phyloP scores from a whole-genome alignment of 2,329 filamentous ascomycete species.

The Metarhizium brunneum region DNA sequence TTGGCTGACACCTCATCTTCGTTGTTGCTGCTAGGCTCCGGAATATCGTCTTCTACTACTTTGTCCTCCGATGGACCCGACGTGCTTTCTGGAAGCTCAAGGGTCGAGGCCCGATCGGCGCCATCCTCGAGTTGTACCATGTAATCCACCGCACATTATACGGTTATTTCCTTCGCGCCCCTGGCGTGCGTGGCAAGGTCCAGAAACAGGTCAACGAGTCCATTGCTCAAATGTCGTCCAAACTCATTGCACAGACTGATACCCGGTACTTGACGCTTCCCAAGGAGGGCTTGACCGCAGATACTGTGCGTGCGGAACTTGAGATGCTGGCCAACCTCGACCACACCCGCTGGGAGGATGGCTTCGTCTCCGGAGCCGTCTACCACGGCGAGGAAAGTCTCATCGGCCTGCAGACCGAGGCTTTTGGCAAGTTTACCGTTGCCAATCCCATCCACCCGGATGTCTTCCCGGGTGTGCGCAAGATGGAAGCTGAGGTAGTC shows the following conservation, averaged over 20 bases:
- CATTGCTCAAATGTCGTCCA: slow-evolving; percentile 70
- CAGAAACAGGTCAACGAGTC: slow-evolving; percentile 75
- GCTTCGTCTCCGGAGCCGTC: slow-evolving; percentile 85
- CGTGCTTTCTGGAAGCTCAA: slow-evolving; percentile 76
- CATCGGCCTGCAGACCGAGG: slow-evolving; percentile 78
- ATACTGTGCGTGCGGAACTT: slow-evolving; percentile 72
- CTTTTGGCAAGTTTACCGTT: slow-evolving; percentile 89
- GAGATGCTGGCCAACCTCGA: slow-evolving; percentile 74
- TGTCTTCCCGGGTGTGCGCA: slow-evolving; percentile 93
- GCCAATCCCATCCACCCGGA: slow-evolving; percentile 96
- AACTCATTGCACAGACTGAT: slow-evolving; percentile 67
- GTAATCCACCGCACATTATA: slow-evolving; percentile 66
- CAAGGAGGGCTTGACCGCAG: slow-evolving; percentile 71
- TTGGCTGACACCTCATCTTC: background rate
- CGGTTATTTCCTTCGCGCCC: slow-evolving; percentile 74
- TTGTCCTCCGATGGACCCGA: slow-evolving; percentile 74
- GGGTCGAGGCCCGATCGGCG: slow-evolving; percentile 79
- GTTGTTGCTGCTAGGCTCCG: slow-evolving; percentile 44
- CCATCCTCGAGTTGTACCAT: slow-evolving; percentile 63
- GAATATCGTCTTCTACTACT: slow-evolving; percentile 82
- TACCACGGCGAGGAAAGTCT: slow-evolving; percentile 87
- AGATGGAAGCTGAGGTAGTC: slow-evolving; percentile 98
- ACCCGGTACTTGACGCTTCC: slow-evolving; percentile 70
- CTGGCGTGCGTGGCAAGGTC: slow-evolving; percentile 79
- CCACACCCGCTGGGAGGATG: slow-evolving; percentile 95